phyloP scores from a whole-genome alignment of 345 rosid genomes.

The Corchorus olitorius region DNA sequence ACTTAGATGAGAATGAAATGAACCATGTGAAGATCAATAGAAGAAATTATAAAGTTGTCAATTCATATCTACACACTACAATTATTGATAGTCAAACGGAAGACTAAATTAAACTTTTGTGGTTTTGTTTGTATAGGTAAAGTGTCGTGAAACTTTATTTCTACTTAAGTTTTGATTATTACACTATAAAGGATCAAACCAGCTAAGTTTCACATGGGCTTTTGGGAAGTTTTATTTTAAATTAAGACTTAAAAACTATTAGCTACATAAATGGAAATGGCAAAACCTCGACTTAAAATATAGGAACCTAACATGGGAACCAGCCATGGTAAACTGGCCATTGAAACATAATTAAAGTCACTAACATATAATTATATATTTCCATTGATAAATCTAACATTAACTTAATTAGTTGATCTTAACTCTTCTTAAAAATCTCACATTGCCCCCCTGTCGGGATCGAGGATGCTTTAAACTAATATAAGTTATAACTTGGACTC shows the following conservation, averaged over 20 bases:
- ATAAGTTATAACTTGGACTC: too few species aligned
- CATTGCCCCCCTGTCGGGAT: too few species aligned
- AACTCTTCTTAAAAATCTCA: background rate
- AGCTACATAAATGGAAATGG: slow-evolving; percentile 2
- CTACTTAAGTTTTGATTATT: slow-evolving; percentile 21
- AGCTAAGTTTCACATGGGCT: slow-evolving; percentile 55
- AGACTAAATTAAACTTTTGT: slow-evolving; percentile 5
- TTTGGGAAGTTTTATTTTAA: background rate
- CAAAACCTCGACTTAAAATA: slow-evolving; percentile 3
- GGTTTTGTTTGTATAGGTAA: slow-evolving; percentile 30
- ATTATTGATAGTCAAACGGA: slow-evolving; percentile 30
- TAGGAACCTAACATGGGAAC: slow-evolving; percentile 23
- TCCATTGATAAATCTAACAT: background rate
- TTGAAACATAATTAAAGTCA: background rate
- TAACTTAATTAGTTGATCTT: slow-evolving; percentile 14
- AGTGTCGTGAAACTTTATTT: slow-evolving; percentile 33
- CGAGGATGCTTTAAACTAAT: too few species aligned
- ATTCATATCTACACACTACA: background rate
- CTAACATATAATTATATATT: background rate
- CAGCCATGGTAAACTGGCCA: background rate
- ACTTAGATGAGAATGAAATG: slow-evolving; percentile 1
- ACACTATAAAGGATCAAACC: slow-evolving; percentile 33
- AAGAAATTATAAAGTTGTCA: slow-evolving; percentile 1
- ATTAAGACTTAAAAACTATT: background rate
- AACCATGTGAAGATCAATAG: slow-evolving; percentile 30